phyloP scores from a whole-genome alignment of 2,329 filamentous ascomycete genomes.

The Calonectria hongkongensis region DNA sequence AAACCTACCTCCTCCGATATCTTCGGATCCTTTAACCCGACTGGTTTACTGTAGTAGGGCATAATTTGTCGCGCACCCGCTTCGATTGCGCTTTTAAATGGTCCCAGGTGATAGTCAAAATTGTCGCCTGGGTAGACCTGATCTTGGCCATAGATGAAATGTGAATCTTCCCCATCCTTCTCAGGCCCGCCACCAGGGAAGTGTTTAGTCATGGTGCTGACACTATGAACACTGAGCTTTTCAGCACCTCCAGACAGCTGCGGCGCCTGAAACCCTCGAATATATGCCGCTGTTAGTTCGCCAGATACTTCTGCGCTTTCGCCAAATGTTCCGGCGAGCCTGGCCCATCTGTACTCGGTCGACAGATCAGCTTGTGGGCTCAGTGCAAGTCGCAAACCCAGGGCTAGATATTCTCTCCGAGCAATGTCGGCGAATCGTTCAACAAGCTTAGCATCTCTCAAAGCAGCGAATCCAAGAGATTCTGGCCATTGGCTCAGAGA shows the following conservation, averaged over 20 bases:
- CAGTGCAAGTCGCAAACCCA: slow-evolving; percentile 65
- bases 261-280: slow-evolving; percentile 66
- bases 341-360: slow-evolving; percentile 70
- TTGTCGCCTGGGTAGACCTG: slow-evolving; percentile 69
- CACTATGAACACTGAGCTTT: slow-evolving; percentile 61
- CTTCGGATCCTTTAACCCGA: slow-evolving; percentile 60
- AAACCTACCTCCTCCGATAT: slow-evolving; percentile 68
- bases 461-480: slow-evolving; percentile 67
- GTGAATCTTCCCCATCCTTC: slow-evolving; percentile 69
- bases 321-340: slow-evolving; percentile 66
- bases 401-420: slow-evolving; percentile 64
- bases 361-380: slow-evolving; percentile 70
- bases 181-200: slow-evolving; percentile 71
- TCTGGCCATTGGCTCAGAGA: slow-evolving; percentile 70
- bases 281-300: slow-evolving; percentile 62
- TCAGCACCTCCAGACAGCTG: slow-evolving; percentile 39
- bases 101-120: slow-evolving; percentile 68
- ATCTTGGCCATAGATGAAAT: slow-evolving; percentile 70
- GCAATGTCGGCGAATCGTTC: slow-evolving; percentile 67
- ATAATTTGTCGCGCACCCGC: slow-evolving; percentile 69
- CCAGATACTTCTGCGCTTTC: slow-evolving; percentile 65
- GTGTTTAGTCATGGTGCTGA: slow-evolving; percentile 70
- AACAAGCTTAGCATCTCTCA: slow-evolving; percentile 65
- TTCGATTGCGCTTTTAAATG: slow-evolving; percentile 68
- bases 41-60: slow-evolving; percentile 66